Conservation (phyloP, 345 rosid species). For the Hibiscus mutabilis region DNA sequence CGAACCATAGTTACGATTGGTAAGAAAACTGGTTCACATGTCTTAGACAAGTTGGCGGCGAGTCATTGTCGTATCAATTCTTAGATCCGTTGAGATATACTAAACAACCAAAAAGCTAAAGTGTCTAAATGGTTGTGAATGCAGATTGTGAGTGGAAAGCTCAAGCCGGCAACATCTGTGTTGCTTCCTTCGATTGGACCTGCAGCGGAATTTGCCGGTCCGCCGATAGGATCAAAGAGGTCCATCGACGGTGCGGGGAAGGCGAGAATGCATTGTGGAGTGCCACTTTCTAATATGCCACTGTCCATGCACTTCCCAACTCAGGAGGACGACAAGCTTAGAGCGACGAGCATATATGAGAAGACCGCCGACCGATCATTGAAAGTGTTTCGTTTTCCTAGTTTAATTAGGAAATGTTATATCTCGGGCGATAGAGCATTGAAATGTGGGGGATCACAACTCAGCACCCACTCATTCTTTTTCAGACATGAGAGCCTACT, state of each 20-base stretch:
- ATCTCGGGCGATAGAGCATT: slow-evolving; percentile 13
- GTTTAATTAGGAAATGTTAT: slow-evolving; percentile 15
- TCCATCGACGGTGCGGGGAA: slow-evolving; percentile 88
- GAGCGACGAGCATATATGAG: not conserved
- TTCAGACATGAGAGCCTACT: slow-evolving; percentile 37
- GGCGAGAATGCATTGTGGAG: slow-evolving; percentile 86
- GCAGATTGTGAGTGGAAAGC: slow-evolving; percentile 98
- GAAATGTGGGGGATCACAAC: slow-evolving; percentile 18
- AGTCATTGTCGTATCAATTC: slow-evolving; percentile 22
- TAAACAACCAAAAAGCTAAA: slow-evolving; percentile 17
- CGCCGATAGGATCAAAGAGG: slow-evolving; percentile 80
- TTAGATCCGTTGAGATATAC: slow-evolving; percentile 13
- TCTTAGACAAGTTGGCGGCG: slow-evolving; percentile 10
- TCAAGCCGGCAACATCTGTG: slow-evolving; percentile 89
- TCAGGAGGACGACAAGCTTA: slow-evolving; percentile 25
- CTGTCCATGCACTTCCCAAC: slow-evolving; percentile 24
- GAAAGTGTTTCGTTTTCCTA: slow-evolving; percentile 14
- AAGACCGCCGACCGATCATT: not conserved
- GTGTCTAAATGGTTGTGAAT: slow-evolving; percentile 11
- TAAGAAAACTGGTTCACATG: slow-evolving; percentile 17
- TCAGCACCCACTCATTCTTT: slow-evolving; percentile 29
- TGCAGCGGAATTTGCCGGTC: slow-evolving; percentile 97
- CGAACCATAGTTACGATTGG: not conserved
- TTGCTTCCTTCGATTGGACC: slow-evolving; percentile 95
- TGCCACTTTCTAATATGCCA: slow-evolving; percentile 44